Percentiles rank a stretch among this genome's conserved stretches.
phyloP scores from a whole-genome alignment of 345 rosid genomes.

The Salix viminalis region DNA sequence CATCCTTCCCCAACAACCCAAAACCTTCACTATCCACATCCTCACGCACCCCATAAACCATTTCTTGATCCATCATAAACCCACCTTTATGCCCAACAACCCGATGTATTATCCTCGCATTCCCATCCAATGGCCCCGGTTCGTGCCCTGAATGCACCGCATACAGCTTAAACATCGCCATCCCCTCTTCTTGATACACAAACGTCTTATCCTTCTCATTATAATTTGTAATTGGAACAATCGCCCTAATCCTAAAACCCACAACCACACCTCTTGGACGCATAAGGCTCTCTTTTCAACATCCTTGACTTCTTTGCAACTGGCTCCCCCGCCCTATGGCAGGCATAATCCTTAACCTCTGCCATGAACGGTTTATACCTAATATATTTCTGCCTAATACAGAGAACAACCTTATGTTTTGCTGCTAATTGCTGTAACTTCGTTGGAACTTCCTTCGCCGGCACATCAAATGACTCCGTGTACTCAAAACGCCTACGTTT shows the following conservation, averaged over 20 bases:
- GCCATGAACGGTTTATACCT: slow-evolving; percentile 99
- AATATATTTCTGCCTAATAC: slow-evolving; percentile 96
- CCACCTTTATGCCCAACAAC: slow-evolving; percentile 86
- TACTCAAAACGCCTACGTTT: slow-evolving; percentile 89
- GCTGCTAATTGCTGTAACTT: slow-evolving; percentile 89
- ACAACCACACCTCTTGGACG: slow-evolving; percentile 92
- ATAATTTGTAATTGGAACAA: slow-evolving; percentile 88
- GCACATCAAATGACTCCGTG: slow-evolving; percentile 90
- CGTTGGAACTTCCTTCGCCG: slow-evolving; percentile 86
- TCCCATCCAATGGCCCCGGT: slow-evolving; percentile 94
- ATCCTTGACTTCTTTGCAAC: slow-evolving; percentile 75
- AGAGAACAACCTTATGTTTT: slow-evolving; percentile 92
- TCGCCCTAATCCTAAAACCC: slow-evolving; percentile 94
- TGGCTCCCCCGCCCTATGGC: slow-evolving; percentile 98
- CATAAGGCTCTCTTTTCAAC: slow-evolving; percentile 97
- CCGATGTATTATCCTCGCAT: slow-evolving; percentile 96
- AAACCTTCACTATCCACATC: slow-evolving; percentile 66
- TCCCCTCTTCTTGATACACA: slow-evolving; percentile 92
- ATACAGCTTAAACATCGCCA: slow-evolving; percentile 84
- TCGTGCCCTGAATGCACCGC: slow-evolving; percentile 99
- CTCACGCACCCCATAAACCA: slow-evolving; percentile 77
- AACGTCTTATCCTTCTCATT: slow-evolving; percentile 94
- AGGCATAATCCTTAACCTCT: slow-evolving; percentile 99
- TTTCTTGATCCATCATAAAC: slow-evolving; percentile 69
- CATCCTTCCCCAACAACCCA: slow-evolving; percentile 64